Base-by-base conservation (phyloP, 345 rosid species). In the Linum tenue region DNA sequence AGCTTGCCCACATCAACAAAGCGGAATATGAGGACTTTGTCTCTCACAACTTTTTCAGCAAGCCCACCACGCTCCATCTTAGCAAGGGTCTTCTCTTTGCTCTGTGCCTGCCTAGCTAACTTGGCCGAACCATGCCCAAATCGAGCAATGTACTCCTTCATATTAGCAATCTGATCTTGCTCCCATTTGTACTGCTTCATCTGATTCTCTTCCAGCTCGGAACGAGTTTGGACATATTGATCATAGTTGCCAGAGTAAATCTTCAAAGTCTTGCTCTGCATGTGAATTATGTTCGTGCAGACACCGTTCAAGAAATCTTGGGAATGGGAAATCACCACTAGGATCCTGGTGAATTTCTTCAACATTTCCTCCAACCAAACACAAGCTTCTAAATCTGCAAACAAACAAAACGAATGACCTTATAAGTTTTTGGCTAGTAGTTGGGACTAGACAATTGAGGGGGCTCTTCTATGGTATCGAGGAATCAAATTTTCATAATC, bases 41-140 rank as follows among this genome's bases (percentile, higher is more conserved):
- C 97, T 64, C 79, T 85, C 1, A 40, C 79, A 3, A 91, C 99
- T 78, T 77, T 89, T 60, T 89, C 99, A 0, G 97, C 89, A 66
- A 95, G 96, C 16, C 99, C 99, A 70, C 97, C 99, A 10, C 97
- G 80, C 80, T 95, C 97, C 99, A 95, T 95, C 82, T 95, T 95
- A 7, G 99, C 99, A 39, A 95, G 79, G 2, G 99, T 95, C 67
- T 95, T 95, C 75, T 95, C 99, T 77, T 95, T 95, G 79, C 99
- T 95, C 85, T 91, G 99, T 7, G 97, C 97, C 63, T 95, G 99
- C 39, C 99, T 95, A 40, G 99, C 99, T 40, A 95, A 86, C 71
- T 95, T 95, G 37, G 99, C 99, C 22, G 99, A 91, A 55, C 99
- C 99, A 64, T 95, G 99, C 59, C 99, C 99, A 60, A 95, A 95